Evolutionary conservation across 75 land plant species (phyloP), one percentile per base, ranked within the genome.

Genomic region (Cupressus sempervirens): DNA sequence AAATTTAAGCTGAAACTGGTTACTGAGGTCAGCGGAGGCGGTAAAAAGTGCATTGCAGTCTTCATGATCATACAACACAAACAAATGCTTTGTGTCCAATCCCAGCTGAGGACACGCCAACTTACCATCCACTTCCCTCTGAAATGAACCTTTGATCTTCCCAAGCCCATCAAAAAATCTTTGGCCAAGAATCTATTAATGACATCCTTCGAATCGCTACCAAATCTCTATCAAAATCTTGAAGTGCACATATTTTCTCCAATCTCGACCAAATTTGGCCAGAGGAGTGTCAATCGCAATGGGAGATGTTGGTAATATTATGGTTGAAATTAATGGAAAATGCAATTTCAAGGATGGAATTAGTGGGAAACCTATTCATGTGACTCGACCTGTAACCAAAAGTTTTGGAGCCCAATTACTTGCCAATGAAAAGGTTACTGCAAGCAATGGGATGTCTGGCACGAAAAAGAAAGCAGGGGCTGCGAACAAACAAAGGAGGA

Each of bases 231-330:
- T 88, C 36, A 95, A 94, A 40, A 92, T 38, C 85, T 94, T 89
- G 40, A 97, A 26, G 20, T 93, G 77, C 26, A 58, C 58, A 2
- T 81, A 32, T 52, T 52, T 81, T 52, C 83, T 81, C 83, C 83
- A 81, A 48, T 81, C 83, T 41, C 48, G 20, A 2, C 14, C 35
- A 72, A 32, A 72, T 30, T 32, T 32, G 74, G 74, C 74, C 14
- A 15, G 14, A 36, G 13, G 35, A 72, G 11, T 36, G 14, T 72
- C 35, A 72, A 72, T 32, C 36, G 35, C 32, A n/a, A n/a, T 97
- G n/a, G 94, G 93, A 15, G 99, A 97, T 81, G 95, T 97, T 38
- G 99, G 98, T 2, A 97, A 97, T 84, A 87, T 76, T 73, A 86
- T 81, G 18, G 81, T 84, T 20, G 86, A 75, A 30, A 36, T 68